Base-by-base conservation (phyloP, 768 basidiomycete genomes). In the Stropharia rugosoannulata region DNA sequence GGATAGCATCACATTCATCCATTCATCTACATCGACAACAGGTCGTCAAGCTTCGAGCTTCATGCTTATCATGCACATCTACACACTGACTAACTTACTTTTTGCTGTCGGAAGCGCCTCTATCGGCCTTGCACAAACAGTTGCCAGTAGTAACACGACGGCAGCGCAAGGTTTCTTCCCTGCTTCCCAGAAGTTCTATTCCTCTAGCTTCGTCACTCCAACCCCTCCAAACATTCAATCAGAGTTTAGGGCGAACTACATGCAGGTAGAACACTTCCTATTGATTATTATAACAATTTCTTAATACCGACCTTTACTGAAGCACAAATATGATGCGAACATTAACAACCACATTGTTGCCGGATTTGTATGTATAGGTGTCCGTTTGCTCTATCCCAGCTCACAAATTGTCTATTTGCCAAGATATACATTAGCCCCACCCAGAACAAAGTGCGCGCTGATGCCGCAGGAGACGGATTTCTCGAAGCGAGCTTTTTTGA, bases 381-480 rank as follows among this genome's bases (percentile, higher is more conserved):
- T n/a, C 13, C 39, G 19, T 10, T 19, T 40, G 39, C 3, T 50
- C 2, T n/a, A 40, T 16, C 11, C 19, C 7, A 38, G 41, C 50
- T 40, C 19, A 25, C 38, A 27, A 5, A 32, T 8, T 10, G n/a
- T 5, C 5, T 47, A 27, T 29, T 32, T 16, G 15, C 18, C 16
- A 22, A 65, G 66, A 62, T 70, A 22, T 70, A 69, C 27, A 47
- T 70, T 32, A 70, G 68, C 56, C 68, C 65, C 7, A 64, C 52
- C 32, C 61, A 64, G 37, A 44, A 59, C 43, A 67, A 67, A 51
- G 57, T 66, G 13, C 63, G 68, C 16, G 63, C 61, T 16, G 68
- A 70, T 38, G 65, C 58, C 3, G 66, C 67, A 10, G 56, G 52
- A 22, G 64, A 67, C 41, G 64, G 60, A 7, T 49, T 54, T 5